Evolutionary conservation across 1,284 basidiomycete genomes (phyloP).

Genomic region (Moesziomyces sp.): DNA sequence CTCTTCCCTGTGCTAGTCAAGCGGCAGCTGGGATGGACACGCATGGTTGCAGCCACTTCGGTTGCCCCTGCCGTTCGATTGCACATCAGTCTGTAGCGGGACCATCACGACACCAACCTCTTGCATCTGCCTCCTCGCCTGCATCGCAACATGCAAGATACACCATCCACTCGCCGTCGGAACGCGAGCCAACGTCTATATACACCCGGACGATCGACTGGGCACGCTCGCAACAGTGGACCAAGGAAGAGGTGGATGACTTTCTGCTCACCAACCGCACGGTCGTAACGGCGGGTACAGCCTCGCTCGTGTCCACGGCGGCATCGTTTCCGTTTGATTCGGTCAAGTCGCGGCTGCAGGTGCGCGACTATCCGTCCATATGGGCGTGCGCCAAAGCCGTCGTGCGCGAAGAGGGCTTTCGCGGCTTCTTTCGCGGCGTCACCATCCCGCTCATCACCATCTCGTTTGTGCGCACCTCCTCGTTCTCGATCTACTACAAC

Average conservation of each 20-base stretch:
- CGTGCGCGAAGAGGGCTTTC: constrained; percentile 88
- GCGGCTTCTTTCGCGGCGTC: constrained; percentile 82
- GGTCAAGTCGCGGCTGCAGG: constrained; percentile 64
- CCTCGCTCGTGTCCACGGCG: constrained; percentile 63
- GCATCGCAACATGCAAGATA: not conserved
- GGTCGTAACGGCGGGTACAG: constrained; percentile 62
- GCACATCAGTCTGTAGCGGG: constrained; percentile 14
- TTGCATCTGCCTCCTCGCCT: not conserved
- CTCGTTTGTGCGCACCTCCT: constrained; percentile 90
- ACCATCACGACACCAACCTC: constrained; percentile 23
- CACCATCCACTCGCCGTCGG: constrained; percentile 4
- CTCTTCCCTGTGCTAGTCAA: not conserved
- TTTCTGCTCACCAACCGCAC: constrained; percentile 60
- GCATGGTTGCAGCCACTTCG: constrained; percentile 35
- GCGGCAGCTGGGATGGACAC: constrained; percentile 11
- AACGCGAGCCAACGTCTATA: constrained; percentile 7
- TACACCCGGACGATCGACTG: constrained; percentile 21
- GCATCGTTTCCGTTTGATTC: constrained; percentile 66
- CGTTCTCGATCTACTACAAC: constrained; percentile 91
- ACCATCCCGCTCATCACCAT: constrained; percentile 96
- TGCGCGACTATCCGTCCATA: constrained; percentile 64
- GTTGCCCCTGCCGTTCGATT: constrained; percentile 18
- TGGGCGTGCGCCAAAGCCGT: constrained; percentile 64
- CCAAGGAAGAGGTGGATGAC: constrained; percentile 45
- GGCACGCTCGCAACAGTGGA: constrained; percentile 26